These are phyloP conservation scores for Kwoniella pini DNA, from an alignment of 768 basidiomycete species.

Conservation along the genomic window DNA sequence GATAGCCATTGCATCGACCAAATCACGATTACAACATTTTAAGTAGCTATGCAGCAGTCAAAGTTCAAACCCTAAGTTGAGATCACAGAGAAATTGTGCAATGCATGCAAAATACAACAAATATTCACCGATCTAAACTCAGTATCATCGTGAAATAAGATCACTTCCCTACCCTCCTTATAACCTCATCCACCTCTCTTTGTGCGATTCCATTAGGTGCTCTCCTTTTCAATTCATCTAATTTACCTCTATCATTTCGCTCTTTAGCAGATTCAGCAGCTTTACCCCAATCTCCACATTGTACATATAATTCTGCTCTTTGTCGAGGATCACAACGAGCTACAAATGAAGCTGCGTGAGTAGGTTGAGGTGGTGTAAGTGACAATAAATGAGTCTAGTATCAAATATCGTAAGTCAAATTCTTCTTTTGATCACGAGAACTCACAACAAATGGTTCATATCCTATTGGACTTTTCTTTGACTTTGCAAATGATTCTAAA, in stretches of 20 bases:
- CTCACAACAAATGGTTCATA: constrained; percentile 65
- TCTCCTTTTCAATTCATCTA: constrained; percentile 65
- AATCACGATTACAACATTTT: too few relatives aligned
- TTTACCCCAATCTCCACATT: constrained; percentile 84
- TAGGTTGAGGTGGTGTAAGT: constrained; percentile 60
- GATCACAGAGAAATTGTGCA: too few relatives aligned
- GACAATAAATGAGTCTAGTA: constrained; percentile 47
- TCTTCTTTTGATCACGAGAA: neutral
- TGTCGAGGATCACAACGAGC: constrained; percentile 78
- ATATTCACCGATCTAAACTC: too few relatives aligned
- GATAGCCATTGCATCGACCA: too few relatives aligned
- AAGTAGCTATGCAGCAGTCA: too few relatives aligned
- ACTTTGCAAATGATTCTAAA: constrained; percentile 80
- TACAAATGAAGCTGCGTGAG: constrained; percentile 72
- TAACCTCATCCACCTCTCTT: constrained; percentile 64
- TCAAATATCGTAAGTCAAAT: neutral
- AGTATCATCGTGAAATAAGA: too few relatives aligned
- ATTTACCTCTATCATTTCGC: constrained; percentile 73
- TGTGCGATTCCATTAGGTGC: constrained; percentile 79
- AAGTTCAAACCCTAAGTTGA: too few relatives aligned
- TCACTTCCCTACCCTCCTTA: constrained; percentile 35
- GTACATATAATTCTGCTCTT: constrained; percentile 81
- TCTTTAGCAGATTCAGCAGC: constrained; percentile 90
- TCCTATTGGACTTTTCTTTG: constrained; percentile 89
- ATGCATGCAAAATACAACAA: too few relatives aligned